Conservation (phyloP, 2,329 filamentous ascomycete genomes). For the Colletotrichum cereale region DNA sequence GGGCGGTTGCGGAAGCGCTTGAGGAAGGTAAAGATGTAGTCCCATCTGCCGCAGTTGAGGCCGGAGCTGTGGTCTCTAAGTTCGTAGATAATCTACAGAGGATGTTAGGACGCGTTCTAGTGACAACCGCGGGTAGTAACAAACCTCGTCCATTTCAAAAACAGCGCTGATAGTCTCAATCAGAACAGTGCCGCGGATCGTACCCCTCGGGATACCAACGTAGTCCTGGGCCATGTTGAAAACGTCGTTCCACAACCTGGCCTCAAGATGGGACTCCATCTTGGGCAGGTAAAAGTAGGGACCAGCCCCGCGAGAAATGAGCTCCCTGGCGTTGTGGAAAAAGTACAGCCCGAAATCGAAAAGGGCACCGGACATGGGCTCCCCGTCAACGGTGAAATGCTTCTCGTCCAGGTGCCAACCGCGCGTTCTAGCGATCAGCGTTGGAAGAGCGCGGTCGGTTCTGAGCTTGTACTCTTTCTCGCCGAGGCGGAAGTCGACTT, state of each 20-base stretch:
- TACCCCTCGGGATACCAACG: slow-evolving; percentile 83
- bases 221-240: slow-evolving; percentile 92
- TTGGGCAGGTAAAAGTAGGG: slow-evolving; percentile 94
- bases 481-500: slow-evolving; percentile 91
- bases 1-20: slow-evolving; percentile 94
- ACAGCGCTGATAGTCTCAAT: slow-evolving; percentile 93
- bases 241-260: slow-evolving; percentile 90
- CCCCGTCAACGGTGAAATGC: slow-evolving; percentile 89
- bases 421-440: slow-evolving; percentile 86
- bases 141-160: slow-evolving; percentile 88
- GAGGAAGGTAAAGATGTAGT: slow-evolving; percentile 96
- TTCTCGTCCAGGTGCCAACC: slow-evolving; percentile 95
- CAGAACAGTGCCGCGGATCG: slow-evolving; percentile 87
- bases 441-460: slow-evolving; percentile 81
- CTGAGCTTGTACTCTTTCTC: slow-evolving; percentile 92
- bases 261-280: slow-evolving; percentile 93
- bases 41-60: slow-evolving; percentile 93
- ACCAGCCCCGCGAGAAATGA: slow-evolving; percentile 80
- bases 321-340: slow-evolving; percentile 90
- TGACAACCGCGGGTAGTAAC: neutral
- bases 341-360: slow-evolving; percentile 97
- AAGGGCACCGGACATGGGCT: slow-evolving; percentile 85
- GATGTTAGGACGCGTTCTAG: accelerated
- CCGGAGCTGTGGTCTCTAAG: slow-evolving; percentile 89
- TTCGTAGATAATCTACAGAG: slow-evolving; percentile 83